Evolutionary conservation across 768 basidiomycete genomes (phyloP).

Genomic region (Erythrobasidium yunnanense): DNA sequence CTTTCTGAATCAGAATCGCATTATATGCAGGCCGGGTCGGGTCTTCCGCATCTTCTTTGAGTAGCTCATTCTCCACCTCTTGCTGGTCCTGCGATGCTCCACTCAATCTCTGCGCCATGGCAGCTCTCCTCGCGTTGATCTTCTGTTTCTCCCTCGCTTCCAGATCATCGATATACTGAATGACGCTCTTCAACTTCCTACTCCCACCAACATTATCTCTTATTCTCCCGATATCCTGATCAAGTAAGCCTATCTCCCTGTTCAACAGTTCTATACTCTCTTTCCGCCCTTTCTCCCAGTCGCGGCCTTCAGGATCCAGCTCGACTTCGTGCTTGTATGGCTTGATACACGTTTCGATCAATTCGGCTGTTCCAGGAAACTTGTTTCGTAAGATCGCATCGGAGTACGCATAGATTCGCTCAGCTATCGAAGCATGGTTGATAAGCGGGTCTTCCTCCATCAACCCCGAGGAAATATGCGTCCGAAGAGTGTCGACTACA

Average conservation of each 20-base stretch:
- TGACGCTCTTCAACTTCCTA: slow-evolving; percentile 62
- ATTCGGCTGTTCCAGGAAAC: slow-evolving; percentile 87
- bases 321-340: slow-evolving; percentile 98
- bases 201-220: slow-evolving; percentile 76
- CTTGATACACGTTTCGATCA: slow-evolving; percentile 99
- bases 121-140: slow-evolving; percentile 31
- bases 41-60: slow-evolving; percentile 48
- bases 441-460: slow-evolving; percentile 92
- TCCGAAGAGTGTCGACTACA: slow-evolving; percentile 82
- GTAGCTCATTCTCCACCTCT: slow-evolving; percentile 28
- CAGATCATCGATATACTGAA: slow-evolving; percentile 66
- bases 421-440: slow-evolving; percentile 75
- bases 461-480: slow-evolving; percentile 44
- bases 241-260: slow-evolving; percentile 72
- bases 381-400: slow-evolving; percentile 87
- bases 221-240: slow-evolving; percentile 75
- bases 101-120: slow-evolving; percentile 29
- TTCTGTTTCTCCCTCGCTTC: slow-evolving; percentile 54
- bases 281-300: slow-evolving; percentile 79
- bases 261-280: slow-evolving; percentile 68
- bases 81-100: slow-evolving; percentile 13
- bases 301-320: slow-evolving; percentile 59
- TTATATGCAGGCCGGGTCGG: slow-evolving; percentile 58
- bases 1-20: slow-evolving; percentile 81
- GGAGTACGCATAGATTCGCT: slow-evolving; percentile 80